Base-by-base conservation (phyloP, 192 early-diverging fungal genomes). In the Backusella mclennaniae region DNA sequence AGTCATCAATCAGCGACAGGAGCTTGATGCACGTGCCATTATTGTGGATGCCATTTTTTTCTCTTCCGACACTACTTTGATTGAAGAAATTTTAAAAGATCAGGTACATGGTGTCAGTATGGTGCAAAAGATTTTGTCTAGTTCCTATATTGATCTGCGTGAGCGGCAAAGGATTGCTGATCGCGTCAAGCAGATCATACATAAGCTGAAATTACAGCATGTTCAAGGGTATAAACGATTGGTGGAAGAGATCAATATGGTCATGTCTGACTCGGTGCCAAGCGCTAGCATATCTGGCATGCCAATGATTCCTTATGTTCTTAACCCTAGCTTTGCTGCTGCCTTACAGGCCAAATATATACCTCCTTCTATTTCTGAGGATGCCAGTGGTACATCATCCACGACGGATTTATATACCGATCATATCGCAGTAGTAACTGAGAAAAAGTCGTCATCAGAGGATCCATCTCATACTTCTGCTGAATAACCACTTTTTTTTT, bases 21-120 rank as follows among this genome's bases (percentile, higher is more conserved):
- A 99, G 9, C 87, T 92, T 26, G 93, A 97, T 69, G 98, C 96
- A 17, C 93, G 97, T 69, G 92, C 96, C 2, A 74, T 93, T 39
- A 85, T 98, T 31, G 84, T 99, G n/a, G 88, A 95, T 67, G 90
- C 90, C 41, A 87, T 99, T 9, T 95, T 99, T 84, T 95, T 90
- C 75, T 87, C 88, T 23, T 77, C 86, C 2, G 86, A 92, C 11
- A 82, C 19, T 0, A 71, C 86, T 11, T 89, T 94, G 0, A 81
- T 95, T 7, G 86, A 90, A 21, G 92, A 94, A 42, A 87, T 95
- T 21, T 73, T 92, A 21, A 79, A 85, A 0, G 96, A 99, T 80
- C 95, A 94, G 76, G 89, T 91, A 1, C 93, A 96, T 77, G 98
- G 98, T n/a, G 92, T 98, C 0, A 86, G 92, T 23, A 76, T 97